These are phyloP conservation scores for Licmophora abbreviata DNA, from an alignment of 108 stramenopile species.

Conservation along the genomic window DNA sequence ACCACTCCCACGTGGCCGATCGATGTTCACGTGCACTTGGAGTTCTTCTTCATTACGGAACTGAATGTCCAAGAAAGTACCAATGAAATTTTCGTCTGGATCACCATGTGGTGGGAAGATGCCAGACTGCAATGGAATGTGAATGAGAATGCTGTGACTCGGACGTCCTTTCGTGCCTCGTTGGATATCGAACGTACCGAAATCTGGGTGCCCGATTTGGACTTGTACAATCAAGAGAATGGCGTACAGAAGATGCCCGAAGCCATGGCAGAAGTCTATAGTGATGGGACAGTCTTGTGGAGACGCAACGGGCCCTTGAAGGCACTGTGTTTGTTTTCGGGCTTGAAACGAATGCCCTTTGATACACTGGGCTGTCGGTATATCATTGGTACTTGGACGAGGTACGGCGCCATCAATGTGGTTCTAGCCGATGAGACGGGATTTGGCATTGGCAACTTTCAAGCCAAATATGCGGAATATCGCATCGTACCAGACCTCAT, in stretches of 20 bases:
- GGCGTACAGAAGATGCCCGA: conserved; percentile 8
- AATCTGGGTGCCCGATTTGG: conserved; percentile 20
- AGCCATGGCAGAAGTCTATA: conserved; percentile 6
- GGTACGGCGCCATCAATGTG: neutral
- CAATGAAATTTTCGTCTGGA: neutral
- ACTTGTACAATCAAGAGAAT: conserved; percentile 9
- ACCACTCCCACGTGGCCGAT: neutral
- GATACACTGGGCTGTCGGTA: conserved; percentile 12
- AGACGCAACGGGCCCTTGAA: conserved; percentile 3
- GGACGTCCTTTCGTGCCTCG: conserved; percentile 5
- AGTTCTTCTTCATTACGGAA: neutral
- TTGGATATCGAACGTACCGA: conserved; percentile 5
- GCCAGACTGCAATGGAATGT: conserved; percentile 11
- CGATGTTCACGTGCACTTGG: neutral
- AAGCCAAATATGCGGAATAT: conserved; percentile 11
- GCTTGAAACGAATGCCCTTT: conserved; percentile 9
- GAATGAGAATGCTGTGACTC: neutral
- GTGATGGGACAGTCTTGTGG: conserved; percentile 15
- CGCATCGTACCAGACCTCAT: conserved; percentile 9
- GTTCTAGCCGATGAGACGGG: neutral
- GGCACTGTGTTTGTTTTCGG: conserved; percentile 13
- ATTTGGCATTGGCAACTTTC: conserved; percentile 13
- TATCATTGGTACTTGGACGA: conserved; percentile 3
- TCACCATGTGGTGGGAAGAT: conserved; percentile 10
- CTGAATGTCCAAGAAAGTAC: conserved; percentile 15